Conservation (phyloP, 306 rosid species). For the Herpetospermum pedunculosum region DNA sequence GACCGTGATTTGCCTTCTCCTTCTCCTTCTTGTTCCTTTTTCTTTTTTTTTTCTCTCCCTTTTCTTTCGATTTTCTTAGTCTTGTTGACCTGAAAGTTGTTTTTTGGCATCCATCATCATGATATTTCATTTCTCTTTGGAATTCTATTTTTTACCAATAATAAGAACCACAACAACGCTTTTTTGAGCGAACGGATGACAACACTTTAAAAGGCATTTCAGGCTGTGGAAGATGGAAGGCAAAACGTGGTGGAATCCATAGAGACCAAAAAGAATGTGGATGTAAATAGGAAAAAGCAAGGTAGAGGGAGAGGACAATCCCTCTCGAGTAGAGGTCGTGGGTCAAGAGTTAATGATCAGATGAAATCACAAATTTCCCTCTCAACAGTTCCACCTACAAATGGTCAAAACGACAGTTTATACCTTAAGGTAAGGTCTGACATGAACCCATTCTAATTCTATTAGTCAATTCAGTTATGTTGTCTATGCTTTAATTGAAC, state of each 20-base stretch:
- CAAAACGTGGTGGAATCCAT: constrained; percentile 40
- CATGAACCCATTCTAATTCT: too few species aligned
- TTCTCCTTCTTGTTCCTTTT: not conserved
- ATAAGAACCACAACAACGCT: not conserved
- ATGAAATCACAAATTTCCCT: constrained; percentile 36
- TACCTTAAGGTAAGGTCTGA: constrained; percentile 29
- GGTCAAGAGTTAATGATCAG: constrained; percentile 64
- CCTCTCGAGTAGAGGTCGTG: constrained; percentile 74
- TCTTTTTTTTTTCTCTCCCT: not conserved
- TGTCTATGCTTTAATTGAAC: not conserved
- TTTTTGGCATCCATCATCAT: not conserved
- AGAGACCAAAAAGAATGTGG: constrained; percentile 44
- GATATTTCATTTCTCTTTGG: not conserved
- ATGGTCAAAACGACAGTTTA: constrained; percentile 62
- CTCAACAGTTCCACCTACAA: constrained; percentile 38
- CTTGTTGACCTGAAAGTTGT: not conserved
- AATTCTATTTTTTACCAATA: not conserved
- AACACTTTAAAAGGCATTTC: constrained; percentile 11
- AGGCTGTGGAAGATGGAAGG: constrained; percentile 56
- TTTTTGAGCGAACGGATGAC: too few species aligned
- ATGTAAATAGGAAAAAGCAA: constrained; percentile 59
- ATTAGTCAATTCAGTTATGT: not conserved
- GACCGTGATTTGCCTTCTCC: not conserved
- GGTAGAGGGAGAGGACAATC: constrained; percentile 85
- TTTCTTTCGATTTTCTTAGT: not conserved